Evolutionary conservation across 805 yeast genomes (phyloP).

Genomic region (Teunomyces cretensis): DNA sequence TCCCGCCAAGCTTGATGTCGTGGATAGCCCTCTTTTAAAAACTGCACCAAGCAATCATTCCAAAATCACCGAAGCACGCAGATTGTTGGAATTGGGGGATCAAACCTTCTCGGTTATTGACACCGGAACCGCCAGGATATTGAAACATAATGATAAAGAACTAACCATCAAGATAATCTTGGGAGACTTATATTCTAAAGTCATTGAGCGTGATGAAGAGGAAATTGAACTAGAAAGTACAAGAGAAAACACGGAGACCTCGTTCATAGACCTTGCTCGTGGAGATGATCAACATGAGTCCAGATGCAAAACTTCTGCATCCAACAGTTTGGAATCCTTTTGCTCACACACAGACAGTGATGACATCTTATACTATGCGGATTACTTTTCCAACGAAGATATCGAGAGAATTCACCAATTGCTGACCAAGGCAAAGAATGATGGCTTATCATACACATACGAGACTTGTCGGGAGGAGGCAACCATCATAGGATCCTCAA

Average conservation of each 20-base stretch:
- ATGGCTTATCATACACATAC: background rate
- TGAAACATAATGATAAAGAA: background rate
- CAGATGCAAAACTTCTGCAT: background rate
- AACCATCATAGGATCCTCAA: background rate
- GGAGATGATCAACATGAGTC: background rate
- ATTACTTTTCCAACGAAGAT: background rate
- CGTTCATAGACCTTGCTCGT: no score
- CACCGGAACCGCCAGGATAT: background rate
- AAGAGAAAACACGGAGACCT: background rate
- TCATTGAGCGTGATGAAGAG: background rate
- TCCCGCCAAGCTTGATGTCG: background rate
- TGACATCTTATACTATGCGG: background rate
- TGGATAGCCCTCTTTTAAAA: background rate
- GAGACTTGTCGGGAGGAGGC: background rate
- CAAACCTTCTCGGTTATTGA: background rate
- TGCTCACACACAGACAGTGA: background rate
- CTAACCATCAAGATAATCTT: background rate
- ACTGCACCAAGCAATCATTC: slow-evolving; percentile 1
- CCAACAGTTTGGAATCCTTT: background rate
- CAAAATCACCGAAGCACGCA: background rate
- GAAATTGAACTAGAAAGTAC: background rate
- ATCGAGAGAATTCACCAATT: background rate
- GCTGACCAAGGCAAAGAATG: background rate
- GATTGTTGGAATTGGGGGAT: background rate
- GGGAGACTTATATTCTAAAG: background rate